Evolutionary conservation across 805 yeast species (phyloP).

Genomic region (Yarrowia porcina): DNA sequence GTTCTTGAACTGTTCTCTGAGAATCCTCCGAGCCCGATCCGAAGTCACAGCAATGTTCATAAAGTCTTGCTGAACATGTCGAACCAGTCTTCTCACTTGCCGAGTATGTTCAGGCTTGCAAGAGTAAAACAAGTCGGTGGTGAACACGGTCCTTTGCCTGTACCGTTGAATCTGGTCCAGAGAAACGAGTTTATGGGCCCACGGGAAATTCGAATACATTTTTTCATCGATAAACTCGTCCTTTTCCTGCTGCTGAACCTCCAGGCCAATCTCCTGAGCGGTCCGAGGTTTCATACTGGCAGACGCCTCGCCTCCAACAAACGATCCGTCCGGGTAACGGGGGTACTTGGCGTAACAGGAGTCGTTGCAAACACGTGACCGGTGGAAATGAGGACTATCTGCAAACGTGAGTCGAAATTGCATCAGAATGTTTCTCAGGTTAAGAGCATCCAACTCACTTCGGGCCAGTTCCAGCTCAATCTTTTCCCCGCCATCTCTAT

Average conservation of each 20-base stretch:
- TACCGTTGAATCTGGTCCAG: background rate
- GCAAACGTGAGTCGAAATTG: background rate
- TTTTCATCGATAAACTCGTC: background rate
- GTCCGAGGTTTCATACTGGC: background rate
- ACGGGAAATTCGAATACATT: background rate
- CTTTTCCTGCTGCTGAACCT: background rate
- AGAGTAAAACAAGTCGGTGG: background rate
- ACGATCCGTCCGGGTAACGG: background rate
- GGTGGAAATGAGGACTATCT: background rate
- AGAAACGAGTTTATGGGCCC: background rate
- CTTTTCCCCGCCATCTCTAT: background rate
- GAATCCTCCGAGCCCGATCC: background rate
- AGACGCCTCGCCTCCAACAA: background rate
- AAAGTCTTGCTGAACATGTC: background rate
- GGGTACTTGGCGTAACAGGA: background rate
- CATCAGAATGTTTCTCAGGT: background rate
- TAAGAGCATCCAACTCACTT: background rate
- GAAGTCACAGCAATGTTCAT: background rate
- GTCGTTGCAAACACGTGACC: background rate
- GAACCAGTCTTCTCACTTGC: background rate
- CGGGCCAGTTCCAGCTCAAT: background rate
- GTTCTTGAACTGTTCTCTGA: background rate
- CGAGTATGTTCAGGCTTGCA: background rate
- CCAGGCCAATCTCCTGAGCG: background rate
- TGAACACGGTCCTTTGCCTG: background rate